These are phyloP conservation scores for Kurtzmaniella natalensis DNA, from an alignment of 1,139 yeast species.

Conservation along the genomic window DNA sequence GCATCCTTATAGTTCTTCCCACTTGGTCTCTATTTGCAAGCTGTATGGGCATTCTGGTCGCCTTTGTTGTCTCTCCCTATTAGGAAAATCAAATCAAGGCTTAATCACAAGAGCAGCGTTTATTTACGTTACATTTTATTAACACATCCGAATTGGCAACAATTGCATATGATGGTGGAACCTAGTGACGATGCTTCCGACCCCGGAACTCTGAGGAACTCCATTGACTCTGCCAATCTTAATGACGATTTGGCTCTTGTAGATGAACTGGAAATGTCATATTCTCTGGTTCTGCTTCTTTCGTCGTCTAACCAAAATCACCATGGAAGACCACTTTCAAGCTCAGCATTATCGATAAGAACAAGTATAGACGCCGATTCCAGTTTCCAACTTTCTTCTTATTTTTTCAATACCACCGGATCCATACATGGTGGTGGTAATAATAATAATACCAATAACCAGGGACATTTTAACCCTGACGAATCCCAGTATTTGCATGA, in stretches of 20 bases:
- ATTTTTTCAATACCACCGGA: constrained; percentile 13
- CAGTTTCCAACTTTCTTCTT: constrained; percentile 28
- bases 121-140: no score
- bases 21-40: no score
- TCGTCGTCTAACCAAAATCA: constrained; percentile 13
- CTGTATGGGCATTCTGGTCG: no score
- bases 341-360: constrained; percentile 23
- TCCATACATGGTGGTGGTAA: constrained; percentile 17
- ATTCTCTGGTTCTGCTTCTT: constrained; percentile 8
- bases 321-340: constrained; percentile 15
- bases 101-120: no score
- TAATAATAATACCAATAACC: constrained; percentile 11
- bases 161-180: constrained; percentile 1
- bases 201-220: constrained; percentile 13
- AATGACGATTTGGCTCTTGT: constrained; percentile 37
- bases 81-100: no score
- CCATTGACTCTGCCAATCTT: constrained; percentile 28
- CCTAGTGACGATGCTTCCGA: neutral
- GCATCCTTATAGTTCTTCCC: no score
- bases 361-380: constrained; percentile 38
- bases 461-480: neutral
- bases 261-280: constrained; percentile 20
- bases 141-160: no score
- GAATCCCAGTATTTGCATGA: neutral
- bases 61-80: no score